phyloP scores from a whole-genome alignment of 768 basidiomycete species.

The Tephrocybe sp. region DNA sequence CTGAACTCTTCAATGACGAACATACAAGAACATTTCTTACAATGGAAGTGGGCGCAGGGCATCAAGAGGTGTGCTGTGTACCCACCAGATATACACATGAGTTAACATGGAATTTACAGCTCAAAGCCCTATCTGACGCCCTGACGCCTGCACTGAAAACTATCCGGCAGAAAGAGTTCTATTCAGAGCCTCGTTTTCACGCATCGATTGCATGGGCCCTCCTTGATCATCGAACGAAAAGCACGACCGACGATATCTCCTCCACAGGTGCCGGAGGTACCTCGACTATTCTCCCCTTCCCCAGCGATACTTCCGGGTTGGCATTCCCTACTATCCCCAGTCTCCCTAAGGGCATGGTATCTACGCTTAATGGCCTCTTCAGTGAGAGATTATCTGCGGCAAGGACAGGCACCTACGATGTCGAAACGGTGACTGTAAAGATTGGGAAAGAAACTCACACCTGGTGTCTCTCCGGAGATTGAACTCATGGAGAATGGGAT shows the following conservation, averaged over 20 bases:
- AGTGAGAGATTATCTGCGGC: constrained; percentile 40
- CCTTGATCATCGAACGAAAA: constrained; percentile 36
- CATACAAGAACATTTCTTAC: constrained; percentile 78
- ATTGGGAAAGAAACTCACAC: constrained; percentile 67
- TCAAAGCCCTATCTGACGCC: constrained; percentile 51
- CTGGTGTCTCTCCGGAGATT: constrained; percentile 40
- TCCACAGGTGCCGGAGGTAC: constrained; percentile 2
- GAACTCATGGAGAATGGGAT: constrained; percentile 6
- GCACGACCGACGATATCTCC: neutral
- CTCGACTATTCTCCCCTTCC: constrained; percentile 10
- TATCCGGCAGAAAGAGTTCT: constrained; percentile 79
- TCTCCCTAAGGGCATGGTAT: constrained; percentile 50
- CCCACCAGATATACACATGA: constrained; percentile 1
- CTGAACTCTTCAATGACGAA: constrained; percentile 78
- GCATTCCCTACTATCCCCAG: constrained; percentile 48
- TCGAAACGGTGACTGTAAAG: constrained; percentile 55
- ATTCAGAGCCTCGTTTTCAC: constrained; percentile 81
- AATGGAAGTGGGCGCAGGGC: constrained; percentile 82
- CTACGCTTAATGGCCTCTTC: constrained; percentile 49
- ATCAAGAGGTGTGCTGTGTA: constrained; percentile 55
- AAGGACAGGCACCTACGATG: constrained; percentile 50
- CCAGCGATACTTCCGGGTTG: constrained; percentile 10
- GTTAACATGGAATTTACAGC: constrained; percentile 38
- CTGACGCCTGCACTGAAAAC: constrained; percentile 57
- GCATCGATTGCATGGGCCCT: constrained; percentile 89